Base-by-base conservation (phyloP, 129 eudicot species). In the Chrysanthemum makinoi region DNA sequence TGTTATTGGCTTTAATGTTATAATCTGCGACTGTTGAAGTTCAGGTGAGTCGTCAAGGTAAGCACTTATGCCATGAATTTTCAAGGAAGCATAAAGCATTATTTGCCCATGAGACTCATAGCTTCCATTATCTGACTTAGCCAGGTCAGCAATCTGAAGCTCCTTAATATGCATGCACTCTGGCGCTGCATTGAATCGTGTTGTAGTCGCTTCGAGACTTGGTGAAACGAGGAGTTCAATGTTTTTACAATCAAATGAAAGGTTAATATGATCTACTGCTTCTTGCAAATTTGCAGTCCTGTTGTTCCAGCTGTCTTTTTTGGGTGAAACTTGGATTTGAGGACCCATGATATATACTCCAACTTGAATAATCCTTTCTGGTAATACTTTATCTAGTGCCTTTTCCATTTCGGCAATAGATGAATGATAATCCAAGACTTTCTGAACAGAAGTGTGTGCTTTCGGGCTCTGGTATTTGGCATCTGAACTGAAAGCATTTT, bases 181-280 rank as follows among this genome's bases (percentile, higher is more conserved):
- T 49, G 46, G 46, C 1, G 46, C 46, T 39, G 46, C 46, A 6
- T 8, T 39, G 17, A 77, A 69, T 77, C 84, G 53, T 61, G 78
- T 57, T 33, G 75, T 72, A 77, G 44, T 72, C 53, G 85, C 73
- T 43, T 57, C 58, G 39, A 83, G 53, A 80, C 62, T 83, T 51
- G 99, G 99, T 72, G 87, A 82, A 49, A 86, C 50, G 39, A 78
- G 66, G 73, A 95, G 86, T 70, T 95, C 91, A 61, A 82, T 73
- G 80, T 80, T 72, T 73, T 74, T 65, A 62, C 84, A 61, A 74
- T 82, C 75, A 79, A 95, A 68, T 20, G 83, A 66, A 69, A 89
- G 76, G 46, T 66, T 44, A 47, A 78, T 26, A 62, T 80, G 75
- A 47, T 75, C 84, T 16, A 60, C 65, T 18, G 65, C 33, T 60